Evolutionary conservation across 1,139 yeast genomes (phyloP), one percentile per base, ranked within the genome.

Genomic region (Magnusiomyces sp.): DNA sequence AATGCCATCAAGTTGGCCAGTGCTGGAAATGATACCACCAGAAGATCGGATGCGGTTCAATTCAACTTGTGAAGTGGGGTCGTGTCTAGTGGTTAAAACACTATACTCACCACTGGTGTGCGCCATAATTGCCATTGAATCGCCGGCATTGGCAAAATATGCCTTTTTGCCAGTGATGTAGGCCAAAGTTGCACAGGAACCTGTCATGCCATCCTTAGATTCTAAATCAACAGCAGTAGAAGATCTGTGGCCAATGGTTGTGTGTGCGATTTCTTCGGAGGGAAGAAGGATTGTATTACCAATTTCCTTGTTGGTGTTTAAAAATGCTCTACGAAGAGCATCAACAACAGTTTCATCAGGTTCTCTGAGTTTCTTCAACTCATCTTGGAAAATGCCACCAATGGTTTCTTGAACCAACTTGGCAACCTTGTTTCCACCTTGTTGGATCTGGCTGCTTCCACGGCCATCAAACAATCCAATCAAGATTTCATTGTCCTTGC

Each of bases 81-180:
- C 89, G 63, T 92, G 97, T 50, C 84, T 81, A 32, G 77, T 80
- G 1, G 96, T 85, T 46, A 94, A 71, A 5, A 80, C 71, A 11
- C 75, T 70, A 62, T 80, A 85, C 46, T 88, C 94, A 31, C 97
- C 97, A 64, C 86, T 87, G 43, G 80, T 77, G 55, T 83, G 77
- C 4, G 95, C 82, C 50, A 92, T 66, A 49, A 92, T 73, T 0
- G 90, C 92, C 74, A 83, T 85, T 2, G 87, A 80, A 62, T 92
- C 97, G 60, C 99, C 99, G 50, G 86, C 79, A 59, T 90, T 90
- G 2, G 97, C 97, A 17, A 90, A 76, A 64, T 83, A 89, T 32
- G 90, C 66, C 53, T 73, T 75, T 52, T 77, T 77, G 36, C 83
- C 94, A 55, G 79, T 79, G 56, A 92, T 75, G 62, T 87, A 94